Percentiles rank a stretch among this genome's conserved stretches.
Conservation (phyloP, 148 eudicot genomes). For the Oxyria digyna region DNA sequence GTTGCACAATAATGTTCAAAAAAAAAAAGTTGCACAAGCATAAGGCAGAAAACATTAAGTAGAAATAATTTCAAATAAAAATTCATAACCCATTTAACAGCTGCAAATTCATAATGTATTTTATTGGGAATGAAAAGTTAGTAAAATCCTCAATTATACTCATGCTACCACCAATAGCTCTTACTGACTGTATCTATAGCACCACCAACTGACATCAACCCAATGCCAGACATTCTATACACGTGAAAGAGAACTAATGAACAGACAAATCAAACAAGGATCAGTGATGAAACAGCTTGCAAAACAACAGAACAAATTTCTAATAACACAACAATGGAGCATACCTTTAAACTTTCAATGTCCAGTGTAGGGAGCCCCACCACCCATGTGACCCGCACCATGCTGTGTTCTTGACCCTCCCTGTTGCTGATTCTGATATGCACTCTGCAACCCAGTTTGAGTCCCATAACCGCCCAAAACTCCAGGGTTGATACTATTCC, state of each 20-base stretch:
- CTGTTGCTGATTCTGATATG: constrained; percentile 52
- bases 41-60: neutral
- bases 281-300: neutral
- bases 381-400: constrained; percentile 40
- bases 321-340: neutral
- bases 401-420: constrained; percentile 52
- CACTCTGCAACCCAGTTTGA: constrained; percentile 39
- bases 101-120: neutral
- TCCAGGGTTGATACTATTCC: constrained; percentile 15
- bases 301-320: neutral
- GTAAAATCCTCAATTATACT: neutral
- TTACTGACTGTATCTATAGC: neutral
- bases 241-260: neutral
- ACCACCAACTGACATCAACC: neutral
- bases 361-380: constrained; percentile 47
- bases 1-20: too few species aligned
- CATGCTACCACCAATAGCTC: neutral
- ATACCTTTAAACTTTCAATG: constrained; percentile 39
- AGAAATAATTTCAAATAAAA: neutral
- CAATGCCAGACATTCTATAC: neutral
- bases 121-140: neutral
- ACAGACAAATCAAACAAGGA: neutral
- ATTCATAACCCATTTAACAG: neutral
- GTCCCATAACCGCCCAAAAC: constrained; percentile 42
- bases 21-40: neutral